Base-by-base conservation (phyloP, 2,329 filamentous ascomycete genomes). In the Fusarium sp. region DNA sequence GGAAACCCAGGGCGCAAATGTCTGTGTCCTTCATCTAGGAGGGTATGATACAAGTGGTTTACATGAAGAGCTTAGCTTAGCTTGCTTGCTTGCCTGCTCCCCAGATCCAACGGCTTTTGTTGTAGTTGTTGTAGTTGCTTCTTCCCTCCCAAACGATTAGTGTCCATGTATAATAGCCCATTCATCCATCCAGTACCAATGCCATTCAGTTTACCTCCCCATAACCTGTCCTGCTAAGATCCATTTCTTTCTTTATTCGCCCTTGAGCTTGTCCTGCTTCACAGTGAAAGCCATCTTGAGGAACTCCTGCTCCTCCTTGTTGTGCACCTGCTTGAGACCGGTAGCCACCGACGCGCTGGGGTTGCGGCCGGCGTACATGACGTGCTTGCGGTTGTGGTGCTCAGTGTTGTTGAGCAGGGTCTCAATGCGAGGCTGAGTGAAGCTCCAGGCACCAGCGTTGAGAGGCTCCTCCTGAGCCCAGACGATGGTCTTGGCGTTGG, bases 381-480 rank as follows among this genome's bases (percentile, higher is more conserved):
- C 95, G 85, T 97, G 94, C 86, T 97, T 95, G 82, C 94, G 92
- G 86, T 97, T 92, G 87, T 98, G 96, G 86, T 97, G 89, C 86
- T 97, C 86, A 1, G 97, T 98, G 82, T 97, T 85, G 87, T 98
- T 98, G 76, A 99, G 89, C 75, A 99, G 86, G 10, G 96, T 99
- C 91, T 99, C 97, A 74, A 99, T 95, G 81, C 97, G 93, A 35
- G 97, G 97, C 86, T 99, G 97, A n/a, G 93, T 94, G 86, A 97
- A 98, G 82, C 91, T 95, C 97, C 97, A 99, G 56, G 94, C 94
- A 84, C 97, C 97, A 10, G 97, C 97, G 83, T 99, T 99, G 69
- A 99, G 91, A 35, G 97, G 97, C 88, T 99, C 97, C 84, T 99
- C 97, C 86, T 99, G 97, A 78, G 91, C 92, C 95, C 95, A 99